Base-by-base conservation (phyloP, 768 basidiomycete species). In the Coprinopsis sp. region DNA sequence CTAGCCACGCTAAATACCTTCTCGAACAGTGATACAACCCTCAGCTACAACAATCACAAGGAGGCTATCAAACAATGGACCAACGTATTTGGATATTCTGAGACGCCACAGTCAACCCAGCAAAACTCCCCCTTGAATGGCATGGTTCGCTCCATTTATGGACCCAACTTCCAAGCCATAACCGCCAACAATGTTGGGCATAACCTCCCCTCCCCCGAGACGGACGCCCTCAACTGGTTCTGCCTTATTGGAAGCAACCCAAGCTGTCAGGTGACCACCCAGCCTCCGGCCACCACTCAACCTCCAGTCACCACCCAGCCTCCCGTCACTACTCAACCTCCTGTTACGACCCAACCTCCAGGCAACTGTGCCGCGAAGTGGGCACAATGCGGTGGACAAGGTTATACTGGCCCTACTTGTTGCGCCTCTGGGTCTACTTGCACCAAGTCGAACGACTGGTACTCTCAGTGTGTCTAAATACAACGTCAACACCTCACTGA, bases 41-140 rank as follows among this genome's bases (percentile, higher is more conserved):
- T 80, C 42, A 71, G 69, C 62, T 70, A 69, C 36, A 60, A 67
- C 44, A 78, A 79, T 65, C 77, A 71, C 57, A 62, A 53, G 22
- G 73, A 79, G 59, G 74, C 68, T 40, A 64, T 79, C 55, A 75
- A 76, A 55, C 67, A 79, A 54, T 79, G 78, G 78, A 76, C 75
- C 27, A 77, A 74, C 51, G 68, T 81, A 33, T 75, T 78, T 51
- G 71, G 72, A 5, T 66, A 70, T 54, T 64, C 64, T 46, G 55
- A 54, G 28, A 76, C 73, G 4, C 66, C 77, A 1, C 58, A 61
- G 10, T 59, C 66, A 6, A 68, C 63, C n/a, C 21, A 24, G 41
- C 53, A 62, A 33, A 74, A 73, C 56, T 68, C 65, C 19, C 77
- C 77, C 7, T 45, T 64, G 12, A 57, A 64, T 25, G 71, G 71